A percentile compares a stretch with the other conserved stretches of the same genome.
phyloP scores from a whole-genome alignment of 192 early-diverging fungal genomes.

The Entomortierella chlamydospora region DNA sequence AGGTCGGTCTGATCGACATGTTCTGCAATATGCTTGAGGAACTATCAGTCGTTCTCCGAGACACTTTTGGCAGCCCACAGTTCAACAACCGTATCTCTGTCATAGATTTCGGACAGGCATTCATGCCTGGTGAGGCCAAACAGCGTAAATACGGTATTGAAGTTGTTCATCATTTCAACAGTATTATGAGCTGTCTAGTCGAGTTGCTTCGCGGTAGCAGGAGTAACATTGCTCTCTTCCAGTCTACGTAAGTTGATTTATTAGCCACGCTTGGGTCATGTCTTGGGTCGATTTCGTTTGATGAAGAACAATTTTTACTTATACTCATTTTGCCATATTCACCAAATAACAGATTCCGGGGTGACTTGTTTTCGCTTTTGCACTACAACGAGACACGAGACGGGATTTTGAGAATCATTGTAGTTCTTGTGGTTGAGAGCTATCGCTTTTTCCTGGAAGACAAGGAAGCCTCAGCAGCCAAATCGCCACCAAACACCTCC shows the following conservation, averaged over 20 bases:
- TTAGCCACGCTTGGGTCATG: neutral
- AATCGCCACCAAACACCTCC: constrained; percentile 21
- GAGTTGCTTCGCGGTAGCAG: constrained; percentile 56
- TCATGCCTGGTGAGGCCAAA: constrained; percentile 28
- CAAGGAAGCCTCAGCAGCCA: constrained; percentile 12
- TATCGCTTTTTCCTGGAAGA: constrained; percentile 50
- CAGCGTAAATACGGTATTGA: constrained; percentile 57
- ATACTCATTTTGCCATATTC: neutral
- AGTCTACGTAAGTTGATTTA: constrained; percentile 56
- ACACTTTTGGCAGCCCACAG: constrained; percentile 47
- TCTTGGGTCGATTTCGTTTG: neutral
- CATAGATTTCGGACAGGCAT: constrained; percentile 45
- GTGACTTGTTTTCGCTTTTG: constrained; percentile 67
- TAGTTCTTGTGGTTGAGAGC: constrained; percentile 60
- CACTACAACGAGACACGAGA: constrained; percentile 65
- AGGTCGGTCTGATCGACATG: constrained; percentile 71
- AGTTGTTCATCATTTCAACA: constrained; percentile 65
- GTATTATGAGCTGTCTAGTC: constrained; percentile 61
- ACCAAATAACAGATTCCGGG: constrained; percentile 53
- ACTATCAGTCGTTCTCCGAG: constrained; percentile 57
- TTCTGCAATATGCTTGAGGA: constrained; percentile 66
- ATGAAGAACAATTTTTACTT: neutral
- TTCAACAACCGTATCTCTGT: constrained; percentile 56
- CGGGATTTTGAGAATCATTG: constrained; percentile 61
- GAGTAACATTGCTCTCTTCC: constrained; percentile 60